Evolutionary conservation across 352 stramenopile genomes (phyloP).

Genomic region (Phytophthora foliorum): DNA sequence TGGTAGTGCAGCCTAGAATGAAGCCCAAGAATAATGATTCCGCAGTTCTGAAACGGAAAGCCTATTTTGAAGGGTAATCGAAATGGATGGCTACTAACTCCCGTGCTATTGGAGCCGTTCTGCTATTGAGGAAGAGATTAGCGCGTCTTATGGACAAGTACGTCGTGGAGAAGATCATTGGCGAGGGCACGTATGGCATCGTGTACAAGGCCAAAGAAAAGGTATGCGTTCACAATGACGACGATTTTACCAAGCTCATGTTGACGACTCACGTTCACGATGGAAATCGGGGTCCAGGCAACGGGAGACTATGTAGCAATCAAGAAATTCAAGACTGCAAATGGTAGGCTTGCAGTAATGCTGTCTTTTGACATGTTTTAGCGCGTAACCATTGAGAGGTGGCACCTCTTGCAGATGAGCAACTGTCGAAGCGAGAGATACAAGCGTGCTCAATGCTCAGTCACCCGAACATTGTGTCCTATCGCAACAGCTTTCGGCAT

Average conservation of each 20-base stretch:
- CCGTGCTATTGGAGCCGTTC: neutral
- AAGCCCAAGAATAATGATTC: slow-evolving; percentile 16
- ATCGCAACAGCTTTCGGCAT: slow-evolving; percentile 83
- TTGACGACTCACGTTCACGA: slow-evolving; percentile 1
- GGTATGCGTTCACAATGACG: slow-evolving; percentile 33
- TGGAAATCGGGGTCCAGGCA: slow-evolving; percentile 34
- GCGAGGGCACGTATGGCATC: slow-evolving; percentile 85
- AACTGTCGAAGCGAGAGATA: slow-evolving; percentile 83
- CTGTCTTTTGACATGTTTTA: neutral
- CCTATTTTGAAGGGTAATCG: slow-evolving; percentile 25
- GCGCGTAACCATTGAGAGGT: neutral
- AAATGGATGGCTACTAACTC: slow-evolving; percentile 2
- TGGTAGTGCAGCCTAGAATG: slow-evolving; percentile 53
- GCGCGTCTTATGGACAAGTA: slow-evolving; percentile 77
- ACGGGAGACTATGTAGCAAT: slow-evolving; percentile 79
- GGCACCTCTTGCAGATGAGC: slow-evolving; percentile 53
- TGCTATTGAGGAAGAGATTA: neutral
- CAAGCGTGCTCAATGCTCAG: slow-evolving; percentile 87
- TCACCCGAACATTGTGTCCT: slow-evolving; percentile 84
- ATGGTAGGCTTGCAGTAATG: slow-evolving; percentile 41
- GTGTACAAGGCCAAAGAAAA: slow-evolving; percentile 87
- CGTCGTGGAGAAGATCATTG: slow-evolving; percentile 81
- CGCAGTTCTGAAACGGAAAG: slow-evolving; percentile 28
- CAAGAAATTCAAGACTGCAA: slow-evolving; percentile 85
- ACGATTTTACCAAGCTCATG: neutral